Evolutionary conservation across 257 asterid species (phyloP).

Genomic region (Plectranthus barbatus): DNA sequence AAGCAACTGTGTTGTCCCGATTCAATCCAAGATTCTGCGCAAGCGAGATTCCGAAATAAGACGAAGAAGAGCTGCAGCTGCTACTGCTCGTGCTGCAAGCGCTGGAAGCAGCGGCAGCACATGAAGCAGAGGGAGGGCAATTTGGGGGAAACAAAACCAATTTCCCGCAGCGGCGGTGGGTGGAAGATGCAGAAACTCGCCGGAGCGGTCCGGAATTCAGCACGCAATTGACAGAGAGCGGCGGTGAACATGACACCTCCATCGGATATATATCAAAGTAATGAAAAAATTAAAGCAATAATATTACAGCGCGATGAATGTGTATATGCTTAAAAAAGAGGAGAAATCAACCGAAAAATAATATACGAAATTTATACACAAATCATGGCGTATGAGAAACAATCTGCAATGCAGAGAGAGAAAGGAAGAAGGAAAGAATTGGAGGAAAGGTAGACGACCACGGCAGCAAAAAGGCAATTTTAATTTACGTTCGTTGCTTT

Average conservation of each 20-base stretch:
- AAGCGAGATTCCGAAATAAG: conserved; percentile 47
- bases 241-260: conserved; percentile 70
- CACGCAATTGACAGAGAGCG: conserved; percentile 49
- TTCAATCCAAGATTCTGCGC: conserved; percentile 17
- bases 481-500: background rate
- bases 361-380: background rate
- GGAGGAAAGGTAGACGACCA: conserved; percentile 12
- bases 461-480: conserved; percentile 21
- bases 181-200: too few relatives aligned
- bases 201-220: too few relatives aligned
- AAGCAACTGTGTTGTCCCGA: conserved; percentile 3
- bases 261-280: background rate
- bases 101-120: conserved; percentile 46
- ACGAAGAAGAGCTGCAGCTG: conserved; percentile 38
- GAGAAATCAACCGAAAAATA: background rate
- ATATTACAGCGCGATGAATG: background rate
- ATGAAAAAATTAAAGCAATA: too few relatives aligned
- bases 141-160: conserved; percentile 22
- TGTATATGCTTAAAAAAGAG: background rate
- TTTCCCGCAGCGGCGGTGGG: conserved; percentile 45
- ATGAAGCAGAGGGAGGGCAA: conserved; percentile 30
- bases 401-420: background rate
- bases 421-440: conserved; percentile 8
- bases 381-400: background rate
- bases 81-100: conserved; percentile 33